Base-by-base conservation (phyloP, 192 early-diverging fungal species). In the Coemansia guatemalensis region DNA sequence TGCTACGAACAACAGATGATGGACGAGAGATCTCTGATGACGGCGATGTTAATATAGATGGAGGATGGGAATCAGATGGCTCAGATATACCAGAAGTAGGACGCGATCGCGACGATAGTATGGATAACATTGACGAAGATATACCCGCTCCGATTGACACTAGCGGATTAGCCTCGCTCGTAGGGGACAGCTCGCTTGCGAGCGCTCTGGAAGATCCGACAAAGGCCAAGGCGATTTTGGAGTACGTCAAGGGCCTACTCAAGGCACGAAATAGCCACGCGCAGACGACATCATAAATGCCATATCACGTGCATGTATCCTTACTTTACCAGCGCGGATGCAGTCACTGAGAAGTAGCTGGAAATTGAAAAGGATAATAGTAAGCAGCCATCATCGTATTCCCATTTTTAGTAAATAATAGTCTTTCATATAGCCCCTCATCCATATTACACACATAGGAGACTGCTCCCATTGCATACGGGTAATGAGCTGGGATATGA, bases 201-300 rank as follows among this genome's bases (percentile, higher is more conserved):
- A 63, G 56, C n/a, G 79, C 79, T 14, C 64, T 82, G 30, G 79
- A 82, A 18, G 79, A 82, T 26, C 79, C 79, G 1, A 50, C 63
- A 21, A 72, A 69, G 25, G 74, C 79, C 23, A 64, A 66, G n/a
- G 64, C 74, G 6, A 82, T 82, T 33, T 53, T 82, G 32, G 71
- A 82, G 41, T 82, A 82, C 29, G 75, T 82, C 56, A 82, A 82
- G 61, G 62, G 61, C 14, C 58, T 82, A 52, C 65, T 82, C 21
- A 62, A 55, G 33, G 70, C 74, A 55, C 68, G 65, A 23, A 73
- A 73, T 64, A 41, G 54, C 48, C 62, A 61, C 48, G 20, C 60
- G 33, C 61, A 53, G 32, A 25, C 58, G 11, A 18, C 47, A 29
- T 11, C 67, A 20, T 22, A 4, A 33, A 32, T 22, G 17, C 11